phyloP scores from a whole-genome alignment of 257 asterid genomes.

The Ilex asprella region DNA sequence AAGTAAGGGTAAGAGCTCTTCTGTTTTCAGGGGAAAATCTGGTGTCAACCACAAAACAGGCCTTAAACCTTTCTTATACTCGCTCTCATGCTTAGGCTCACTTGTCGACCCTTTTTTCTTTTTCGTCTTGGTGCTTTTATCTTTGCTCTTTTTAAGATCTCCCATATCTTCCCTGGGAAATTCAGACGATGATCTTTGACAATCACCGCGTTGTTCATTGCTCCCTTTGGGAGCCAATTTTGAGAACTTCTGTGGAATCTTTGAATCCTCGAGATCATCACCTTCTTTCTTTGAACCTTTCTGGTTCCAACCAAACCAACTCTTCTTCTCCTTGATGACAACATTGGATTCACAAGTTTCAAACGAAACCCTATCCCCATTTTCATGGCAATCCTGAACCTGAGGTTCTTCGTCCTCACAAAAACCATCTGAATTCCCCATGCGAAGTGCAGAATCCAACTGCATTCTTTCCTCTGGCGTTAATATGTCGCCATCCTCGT shows the following conservation, averaged over 20 bases:
- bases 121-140: slow-evolving; percentile 80
- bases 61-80: slow-evolving; percentile 87
- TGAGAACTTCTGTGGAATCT: slow-evolving; percentile 64
- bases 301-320: slow-evolving; percentile 91
- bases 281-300: slow-evolving; percentile 64
- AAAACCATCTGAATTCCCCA: slow-evolving; percentile 56
- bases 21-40: slow-evolving; percentile 88
- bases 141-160: slow-evolving; percentile 72
- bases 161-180: slow-evolving; percentile 53
- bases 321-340: slow-evolving; percentile 70
- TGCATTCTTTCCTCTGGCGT: slow-evolving; percentile 93
- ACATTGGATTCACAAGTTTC: slow-evolving; percentile 76
- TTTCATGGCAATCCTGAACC: slow-evolving; percentile 65
- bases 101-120: slow-evolving; percentile 57
- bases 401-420: slow-evolving; percentile 72
- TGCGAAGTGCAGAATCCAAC: slow-evolving; percentile 86
- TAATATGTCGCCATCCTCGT: slow-evolving; percentile 67
- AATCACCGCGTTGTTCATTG: slow-evolving; percentile 51
- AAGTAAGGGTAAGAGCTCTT: slow-evolving; percentile 92
- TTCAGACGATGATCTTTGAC: slow-evolving; percentile 68
- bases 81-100: slow-evolving; percentile 46
- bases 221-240: slow-evolving; percentile 70
- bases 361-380: slow-evolving; percentile 51
- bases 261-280: slow-evolving; percentile 81
- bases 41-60: slow-evolving; percentile 99